phyloP scores from a whole-genome alignment of 2,329 filamentous ascomycete genomes.

The Diplodia mutila region DNA sequence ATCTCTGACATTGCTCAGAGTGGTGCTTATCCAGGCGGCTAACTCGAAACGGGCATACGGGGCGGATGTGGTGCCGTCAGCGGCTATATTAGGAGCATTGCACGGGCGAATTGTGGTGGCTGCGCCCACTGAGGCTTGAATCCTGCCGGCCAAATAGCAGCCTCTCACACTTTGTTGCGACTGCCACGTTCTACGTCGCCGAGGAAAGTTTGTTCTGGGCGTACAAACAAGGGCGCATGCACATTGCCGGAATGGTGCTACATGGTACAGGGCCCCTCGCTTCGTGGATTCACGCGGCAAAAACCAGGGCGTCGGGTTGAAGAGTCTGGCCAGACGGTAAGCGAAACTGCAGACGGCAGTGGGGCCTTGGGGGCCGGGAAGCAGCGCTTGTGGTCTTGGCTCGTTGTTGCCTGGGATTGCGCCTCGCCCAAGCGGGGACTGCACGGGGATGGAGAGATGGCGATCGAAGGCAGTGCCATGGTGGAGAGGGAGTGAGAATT shows the following conservation, averaged over 20 bases:
- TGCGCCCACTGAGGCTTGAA: slow-evolving; percentile 10
- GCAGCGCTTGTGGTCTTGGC: not conserved
- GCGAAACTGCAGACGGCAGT: not conserved
- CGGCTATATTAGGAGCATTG: not conserved
- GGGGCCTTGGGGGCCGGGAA: slow-evolving; percentile 4
- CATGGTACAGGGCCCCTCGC: not conserved
- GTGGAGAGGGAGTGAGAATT: not conserved
- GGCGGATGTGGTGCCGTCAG: not conserved
- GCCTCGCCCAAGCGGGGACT: slow-evolving; percentile 2
- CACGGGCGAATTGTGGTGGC: not conserved
- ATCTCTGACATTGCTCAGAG: not conserved
- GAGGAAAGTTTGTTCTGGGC: not conserved
- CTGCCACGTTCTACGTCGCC: not conserved
- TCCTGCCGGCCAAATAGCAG: not conserved
- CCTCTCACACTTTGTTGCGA: not conserved
- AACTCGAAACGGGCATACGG: not conserved
- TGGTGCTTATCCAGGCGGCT: slow-evolving; percentile 2
- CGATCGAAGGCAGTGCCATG: not conserved
- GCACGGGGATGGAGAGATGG: not conserved
- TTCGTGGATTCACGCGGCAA: not conserved
- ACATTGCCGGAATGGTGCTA: not conserved
- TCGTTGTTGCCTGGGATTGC: not conserved
- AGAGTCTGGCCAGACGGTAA: not conserved
- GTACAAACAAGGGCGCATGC: not conserved
- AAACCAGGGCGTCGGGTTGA: not conserved